A percentile compares a stretch with the other conserved stretches of the same genome.
Evolutionary conservation across 345 rosid genomes (phyloP).

Genomic region (Eucalyptus tenuipes): DNA sequence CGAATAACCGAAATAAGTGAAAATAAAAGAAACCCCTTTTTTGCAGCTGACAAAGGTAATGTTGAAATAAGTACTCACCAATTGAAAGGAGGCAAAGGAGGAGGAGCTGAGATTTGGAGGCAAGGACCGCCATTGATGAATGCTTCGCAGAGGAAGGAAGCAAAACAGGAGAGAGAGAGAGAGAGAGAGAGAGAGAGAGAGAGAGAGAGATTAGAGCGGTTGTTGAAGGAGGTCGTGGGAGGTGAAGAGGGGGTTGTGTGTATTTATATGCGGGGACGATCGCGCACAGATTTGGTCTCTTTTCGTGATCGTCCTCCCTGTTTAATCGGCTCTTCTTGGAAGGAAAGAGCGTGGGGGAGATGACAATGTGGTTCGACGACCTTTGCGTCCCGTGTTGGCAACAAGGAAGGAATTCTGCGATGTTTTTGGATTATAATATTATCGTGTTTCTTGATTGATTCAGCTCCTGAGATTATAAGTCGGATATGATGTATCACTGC

Average conservation of each 20-base stretch:
- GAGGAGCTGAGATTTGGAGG: background rate
- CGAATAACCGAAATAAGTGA: background rate
- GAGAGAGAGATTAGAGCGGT: background rate
- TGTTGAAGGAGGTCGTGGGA: background rate
- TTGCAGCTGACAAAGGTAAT: background rate
- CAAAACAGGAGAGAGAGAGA: background rate
- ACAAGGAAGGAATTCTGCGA: background rate
- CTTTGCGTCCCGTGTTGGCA: background rate
- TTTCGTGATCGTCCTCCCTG: constrained; percentile 4
- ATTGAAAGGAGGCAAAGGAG: constrained; percentile 4
- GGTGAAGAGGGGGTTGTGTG: background rate
- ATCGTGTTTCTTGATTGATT: background rate
- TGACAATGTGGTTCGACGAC: background rate
- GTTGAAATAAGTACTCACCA: background rate
- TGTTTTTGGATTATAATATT: background rate
- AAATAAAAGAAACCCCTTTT: background rate
- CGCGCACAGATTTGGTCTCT: background rate
- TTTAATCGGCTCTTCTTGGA: background rate
- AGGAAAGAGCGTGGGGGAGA: background rate
- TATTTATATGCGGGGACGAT: background rate
- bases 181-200: background rate
- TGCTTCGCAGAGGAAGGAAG: background rate
- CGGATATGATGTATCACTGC: background rate
- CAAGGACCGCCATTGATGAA: background rate
- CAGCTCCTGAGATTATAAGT: background rate